These are phyloP conservation scores for Catunica adiposa DNA, from an alignment of 2,329 filamentous ascomycete species.

Conservation along the genomic window DNA sequence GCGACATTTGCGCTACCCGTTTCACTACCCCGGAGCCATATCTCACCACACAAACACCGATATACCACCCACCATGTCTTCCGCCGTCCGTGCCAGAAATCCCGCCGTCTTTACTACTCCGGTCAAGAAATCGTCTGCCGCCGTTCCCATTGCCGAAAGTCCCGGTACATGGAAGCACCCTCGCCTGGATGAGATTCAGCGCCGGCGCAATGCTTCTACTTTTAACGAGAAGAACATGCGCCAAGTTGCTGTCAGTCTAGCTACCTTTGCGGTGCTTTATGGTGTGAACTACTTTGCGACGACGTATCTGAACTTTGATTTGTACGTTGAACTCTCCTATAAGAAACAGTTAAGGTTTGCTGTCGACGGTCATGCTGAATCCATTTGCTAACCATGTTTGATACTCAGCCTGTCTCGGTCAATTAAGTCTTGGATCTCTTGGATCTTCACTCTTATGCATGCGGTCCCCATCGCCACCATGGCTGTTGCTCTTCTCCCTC, in stretches of 20 bases:
- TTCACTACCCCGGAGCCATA: not conserved
- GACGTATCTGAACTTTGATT: constrained; percentile 23
- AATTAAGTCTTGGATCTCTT: constrained; percentile 17
- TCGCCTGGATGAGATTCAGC: constrained; percentile 69
- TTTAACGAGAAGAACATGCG: constrained; percentile 66
- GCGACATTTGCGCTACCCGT: too few species aligned
- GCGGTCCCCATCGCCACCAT: constrained; percentile 55
- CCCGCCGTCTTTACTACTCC: constrained; percentile 20
- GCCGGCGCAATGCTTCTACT: constrained; percentile 58
- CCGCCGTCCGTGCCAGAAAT: constrained; percentile 1
- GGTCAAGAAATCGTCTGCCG: constrained; percentile 26
- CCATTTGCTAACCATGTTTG: not conserved
- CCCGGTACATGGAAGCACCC: constrained; percentile 86
- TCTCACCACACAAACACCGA: not conserved
- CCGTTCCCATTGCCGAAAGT: constrained; percentile 29
- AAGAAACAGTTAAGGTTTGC: too few species aligned
- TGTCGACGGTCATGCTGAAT: too few species aligned
- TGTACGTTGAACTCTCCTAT: constrained; percentile 28
- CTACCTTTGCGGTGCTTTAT: constrained; percentile 27
- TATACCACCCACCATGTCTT: not conserved
- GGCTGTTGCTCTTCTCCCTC: constrained; percentile 49
- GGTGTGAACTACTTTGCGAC: constrained; percentile 22
- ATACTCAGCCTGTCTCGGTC: constrained; percentile 6
- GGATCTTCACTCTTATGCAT: constrained; percentile 33
- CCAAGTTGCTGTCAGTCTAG: constrained; percentile 51